These are phyloP conservation scores for Epichloe brachyelytri DNA, from an alignment of 2,329 filamentous ascomycete genomes.

Conservation along the genomic window DNA sequence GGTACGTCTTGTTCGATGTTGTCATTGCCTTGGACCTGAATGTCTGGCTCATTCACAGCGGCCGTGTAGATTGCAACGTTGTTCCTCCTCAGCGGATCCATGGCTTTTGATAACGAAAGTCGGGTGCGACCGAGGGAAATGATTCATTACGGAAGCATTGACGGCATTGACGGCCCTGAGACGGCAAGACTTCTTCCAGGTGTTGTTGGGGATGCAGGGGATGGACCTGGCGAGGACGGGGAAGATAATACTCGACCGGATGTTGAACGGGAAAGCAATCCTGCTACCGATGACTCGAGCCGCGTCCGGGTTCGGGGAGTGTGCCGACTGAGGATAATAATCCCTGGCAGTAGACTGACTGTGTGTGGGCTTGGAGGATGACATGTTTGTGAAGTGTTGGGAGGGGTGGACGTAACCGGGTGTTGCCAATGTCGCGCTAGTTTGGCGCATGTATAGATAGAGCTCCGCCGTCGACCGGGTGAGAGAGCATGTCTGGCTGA, in stretches of 20 bases:
- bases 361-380: not conserved
- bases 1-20: conserved; percentile 14
- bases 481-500: no score
- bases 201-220: not conserved
- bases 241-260: not conserved
- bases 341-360: not conserved
- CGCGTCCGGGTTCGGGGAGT: not conserved
- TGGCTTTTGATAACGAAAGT: not conserved
- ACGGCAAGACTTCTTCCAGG: conserved; percentile 1
- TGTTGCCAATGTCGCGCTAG: no score
- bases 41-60: not conserved
- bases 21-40: not conserved
- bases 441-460: no score
- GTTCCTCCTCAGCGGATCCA: not conserved
- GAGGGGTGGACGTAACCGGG: no score
- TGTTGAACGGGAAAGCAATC: not conserved
- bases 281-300: not conserved
- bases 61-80: not conserved
- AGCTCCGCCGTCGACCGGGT: no score
- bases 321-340: not conserved
- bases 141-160: not conserved
- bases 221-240: not conserved
- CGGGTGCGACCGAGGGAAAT: not conserved
- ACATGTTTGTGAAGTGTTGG: not conserved
- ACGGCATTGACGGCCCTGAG: not conserved